These are phyloP conservation scores for Antrodiella citrinella DNA, from an alignment of 768 basidiomycete genomes.

Conservation along the genomic window DNA sequence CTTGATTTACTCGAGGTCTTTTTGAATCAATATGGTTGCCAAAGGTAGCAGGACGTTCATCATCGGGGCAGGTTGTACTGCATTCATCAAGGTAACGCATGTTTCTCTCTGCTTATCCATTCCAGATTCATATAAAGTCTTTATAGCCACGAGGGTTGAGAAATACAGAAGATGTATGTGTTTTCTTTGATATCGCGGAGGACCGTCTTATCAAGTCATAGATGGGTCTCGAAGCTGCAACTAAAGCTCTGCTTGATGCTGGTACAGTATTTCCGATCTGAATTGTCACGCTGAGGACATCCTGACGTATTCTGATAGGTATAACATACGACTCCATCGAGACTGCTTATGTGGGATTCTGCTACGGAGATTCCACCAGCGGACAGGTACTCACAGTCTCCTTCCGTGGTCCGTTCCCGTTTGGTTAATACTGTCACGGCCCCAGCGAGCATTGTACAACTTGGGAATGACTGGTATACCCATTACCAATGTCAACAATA, in stretches of 20 bases:
- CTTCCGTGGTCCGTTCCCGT: background rate
- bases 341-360: slow-evolving; percentile 69
- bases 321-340: slow-evolving; percentile 74
- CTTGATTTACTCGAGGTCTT: background rate
- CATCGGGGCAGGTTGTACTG: slow-evolving; percentile 67
- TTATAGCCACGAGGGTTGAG: slow-evolving; percentile 56
- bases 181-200: no score
- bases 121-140: background rate
- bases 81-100: slow-evolving; percentile 63
- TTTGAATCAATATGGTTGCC: slow-evolving; percentile 10
- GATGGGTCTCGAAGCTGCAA: slow-evolving; percentile 86
- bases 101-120: background rate
- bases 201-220: no score
- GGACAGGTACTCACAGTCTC: slow-evolving; percentile 46
- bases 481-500: slow-evolving; percentile 83
- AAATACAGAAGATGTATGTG: slow-evolving; percentile 62
- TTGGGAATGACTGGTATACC: slow-evolving; percentile 81
- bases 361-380: slow-evolving; percentile 72
- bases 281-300: background rate
- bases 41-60: slow-evolving; percentile 40
- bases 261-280: slow-evolving; percentile 29
- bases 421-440: background rate
- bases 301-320: slow-evolving; percentile 41
- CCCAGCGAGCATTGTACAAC: slow-evolving; percentile 69
- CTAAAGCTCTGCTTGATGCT: slow-evolving; percentile 82